Base-by-base conservation (phyloP, 1,284 basidiomycete genomes). In the Papiliotrema flavescens region DNA sequence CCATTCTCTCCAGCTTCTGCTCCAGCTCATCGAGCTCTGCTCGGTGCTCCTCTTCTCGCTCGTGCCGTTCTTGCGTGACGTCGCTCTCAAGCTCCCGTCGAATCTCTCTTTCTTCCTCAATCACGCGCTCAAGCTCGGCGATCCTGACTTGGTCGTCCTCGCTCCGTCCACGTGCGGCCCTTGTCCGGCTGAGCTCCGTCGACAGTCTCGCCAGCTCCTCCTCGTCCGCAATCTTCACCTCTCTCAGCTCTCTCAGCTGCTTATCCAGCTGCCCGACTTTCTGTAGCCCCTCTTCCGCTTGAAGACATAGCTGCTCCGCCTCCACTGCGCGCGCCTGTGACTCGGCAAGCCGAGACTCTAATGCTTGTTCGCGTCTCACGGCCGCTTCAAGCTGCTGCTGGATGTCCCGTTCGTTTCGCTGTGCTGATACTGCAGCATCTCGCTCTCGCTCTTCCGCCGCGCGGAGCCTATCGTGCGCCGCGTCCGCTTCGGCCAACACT, bases 181-280 rank as follows among this genome's bases (percentile, higher is more conserved):
- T 23, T 24, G 49, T 53, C 28, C 51, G 52, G 14, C 59, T 55
- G 19, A 66, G 32, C 35, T 56, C 50, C 20, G 26, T 35, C 11
- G 52, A 7, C 26, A 67, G 45, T 20, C 37, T 24, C 28, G 49
- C 54, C 17, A 67, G 58, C 44, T 69, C 67, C 51, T 66, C 59
- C 37, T 66, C 61, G 42, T 62, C 61, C 8, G 55, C 59, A 15
- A 41, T 7, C 51, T 56, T 60, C 32, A 60, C 55, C 35, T 62
- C 26, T 32, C 43, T 54, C 50, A 57, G 47, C 23, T 49, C 45
- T 42, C 24, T 51, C 19, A 51, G 43, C n/a, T 41, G 49, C 14
- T 22, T 36, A 49, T 55, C 40, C 32, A 40, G 32, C 20, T 42
- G 32, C 17, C 36, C 24, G 17, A 28, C 19, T 17, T 49, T 41